A percentile compares a stretch with the other conserved stretches of the same genome.
Evolutionary conservation across 164 flowering plant genomes (phyloP).

Genomic region (Aristolochia contorta): DNA sequence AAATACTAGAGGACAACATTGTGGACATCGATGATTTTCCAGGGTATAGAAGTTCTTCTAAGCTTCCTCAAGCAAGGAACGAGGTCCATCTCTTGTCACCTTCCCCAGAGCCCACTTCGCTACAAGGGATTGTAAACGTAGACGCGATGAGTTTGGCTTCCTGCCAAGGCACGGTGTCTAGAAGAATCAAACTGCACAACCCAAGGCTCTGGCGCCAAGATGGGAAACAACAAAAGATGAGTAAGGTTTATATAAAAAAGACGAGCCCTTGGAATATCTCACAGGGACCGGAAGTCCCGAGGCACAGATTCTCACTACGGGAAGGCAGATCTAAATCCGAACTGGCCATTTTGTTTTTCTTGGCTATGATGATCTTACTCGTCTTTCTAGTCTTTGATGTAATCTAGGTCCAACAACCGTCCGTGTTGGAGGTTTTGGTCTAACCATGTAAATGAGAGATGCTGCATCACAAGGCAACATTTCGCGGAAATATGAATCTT

Average conservation of each 20-base stretch:
- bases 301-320: not conserved
- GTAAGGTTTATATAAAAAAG: not conserved
- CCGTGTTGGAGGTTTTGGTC: too few species aligned
- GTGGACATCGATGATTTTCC: not conserved
- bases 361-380: conserved; percentile 1
- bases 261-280: not conserved
- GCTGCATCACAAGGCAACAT: too few species aligned
- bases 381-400: not conserved
- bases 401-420: too few species aligned
- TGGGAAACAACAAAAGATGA: not conserved
- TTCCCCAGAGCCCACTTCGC: not conserved
- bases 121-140: not conserved
- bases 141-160: not conserved
- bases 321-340: not conserved
- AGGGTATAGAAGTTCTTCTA: not conserved
- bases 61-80: not conserved
- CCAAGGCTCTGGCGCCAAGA: not conserved
- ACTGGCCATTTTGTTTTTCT: not conserved
- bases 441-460: too few species aligned
- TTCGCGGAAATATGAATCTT: too few species aligned
- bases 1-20: conserved; percentile 7
- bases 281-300: not conserved
- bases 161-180: not conserved
- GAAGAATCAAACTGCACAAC: not conserved
- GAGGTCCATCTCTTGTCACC: not conserved